Evolutionary conservation across 352 stramenopile species (phyloP).

Genomic region (Phytophthora capsici): DNA sequence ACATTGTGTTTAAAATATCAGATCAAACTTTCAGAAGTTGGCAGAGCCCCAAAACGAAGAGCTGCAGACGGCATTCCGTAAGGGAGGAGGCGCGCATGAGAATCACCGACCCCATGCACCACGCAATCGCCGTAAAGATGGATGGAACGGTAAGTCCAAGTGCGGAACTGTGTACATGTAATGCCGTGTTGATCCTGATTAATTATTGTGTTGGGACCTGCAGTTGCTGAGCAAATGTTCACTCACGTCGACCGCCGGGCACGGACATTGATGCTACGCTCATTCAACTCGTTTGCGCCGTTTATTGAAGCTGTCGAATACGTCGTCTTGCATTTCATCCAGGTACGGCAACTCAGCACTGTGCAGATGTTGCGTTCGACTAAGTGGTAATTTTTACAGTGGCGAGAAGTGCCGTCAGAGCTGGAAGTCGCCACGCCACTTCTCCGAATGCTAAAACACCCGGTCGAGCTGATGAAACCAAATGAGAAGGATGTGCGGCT

Average conservation of each 20-base stretch:
- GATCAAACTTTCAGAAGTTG: slow-evolving; percentile 88
- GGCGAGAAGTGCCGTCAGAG: slow-evolving; percentile 74
- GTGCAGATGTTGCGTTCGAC: no score
- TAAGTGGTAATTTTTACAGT: slow-evolving; percentile 41
- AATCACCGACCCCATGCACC: slow-evolving; percentile 45
- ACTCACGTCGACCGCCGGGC: slow-evolving; percentile 73
- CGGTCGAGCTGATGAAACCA: slow-evolving; percentile 62
- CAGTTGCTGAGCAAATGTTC: slow-evolving; percentile 85
- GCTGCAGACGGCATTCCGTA: slow-evolving; percentile 74
- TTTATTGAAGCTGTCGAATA: slow-evolving; percentile 87
- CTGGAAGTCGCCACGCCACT: slow-evolving; percentile 70
- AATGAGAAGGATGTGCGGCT: slow-evolving; percentile 75
- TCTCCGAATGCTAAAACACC: slow-evolving; percentile 64
- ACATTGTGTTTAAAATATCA: slow-evolving; percentile 23
- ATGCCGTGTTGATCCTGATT: slow-evolving; percentile 1
- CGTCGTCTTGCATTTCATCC: slow-evolving; percentile 81
- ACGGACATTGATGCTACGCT: slow-evolving; percentile 70
- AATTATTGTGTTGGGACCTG: slow-evolving; percentile 1
- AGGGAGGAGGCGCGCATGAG: slow-evolving; percentile 50
- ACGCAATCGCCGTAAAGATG: slow-evolving; percentile 59
- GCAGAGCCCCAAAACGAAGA: slow-evolving; percentile 79
- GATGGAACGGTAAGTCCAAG: slow-evolving; percentile 68
- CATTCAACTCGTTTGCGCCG: slow-evolving; percentile 65
- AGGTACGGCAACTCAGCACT: slow-evolving; percentile 43
- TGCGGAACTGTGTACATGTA: neutral